A percentile compares a stretch with the other conserved stretches of the same genome.
Conservation (phyloP, 1,139 yeast species). For the Sugiyamaella novakii region DNA sequence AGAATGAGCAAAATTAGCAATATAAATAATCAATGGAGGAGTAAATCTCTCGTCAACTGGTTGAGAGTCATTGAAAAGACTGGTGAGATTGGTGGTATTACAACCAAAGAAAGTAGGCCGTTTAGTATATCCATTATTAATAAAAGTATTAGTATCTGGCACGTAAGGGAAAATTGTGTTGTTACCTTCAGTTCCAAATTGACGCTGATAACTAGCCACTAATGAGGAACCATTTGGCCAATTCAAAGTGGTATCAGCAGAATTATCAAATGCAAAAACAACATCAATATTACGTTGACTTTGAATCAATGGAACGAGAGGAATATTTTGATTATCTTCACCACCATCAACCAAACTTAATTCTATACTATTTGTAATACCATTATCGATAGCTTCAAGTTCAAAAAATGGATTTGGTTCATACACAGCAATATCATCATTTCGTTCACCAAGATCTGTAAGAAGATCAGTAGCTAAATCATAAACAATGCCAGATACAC, state of each 20-base stretch:
- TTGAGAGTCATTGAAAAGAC: slow-evolving; percentile 42
- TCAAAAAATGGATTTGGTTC: slow-evolving; percentile 75
- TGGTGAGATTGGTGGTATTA: slow-evolving; percentile 59
- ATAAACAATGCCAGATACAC: slow-evolving; percentile 53
- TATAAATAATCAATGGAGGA: slow-evolving; percentile 78
- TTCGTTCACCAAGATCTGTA: slow-evolving; percentile 33
- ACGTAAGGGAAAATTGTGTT: slow-evolving; percentile 71
- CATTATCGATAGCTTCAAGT: slow-evolving; percentile 35
- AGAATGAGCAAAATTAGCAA: slow-evolving; percentile 74
- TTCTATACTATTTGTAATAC: slow-evolving; percentile 31
- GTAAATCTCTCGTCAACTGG: slow-evolving; percentile 35
- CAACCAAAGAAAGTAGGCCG: slow-evolving; percentile 83
- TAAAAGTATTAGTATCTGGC: slow-evolving; percentile 69
- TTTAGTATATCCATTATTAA: slow-evolving; percentile 47
- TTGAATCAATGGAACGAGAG: slow-evolving; percentile 75
- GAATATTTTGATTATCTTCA: slow-evolving; percentile 78
- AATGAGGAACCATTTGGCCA: slow-evolving; percentile 68
- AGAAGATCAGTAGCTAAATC: slow-evolving; percentile 42
- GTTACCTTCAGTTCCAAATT: slow-evolving; percentile 62
- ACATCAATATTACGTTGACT: slow-evolving; percentile 70
- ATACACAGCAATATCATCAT: slow-evolving; percentile 68
- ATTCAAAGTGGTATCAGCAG: slow-evolving; percentile 69
- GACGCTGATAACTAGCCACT: slow-evolving; percentile 65
- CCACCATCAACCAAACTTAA: slow-evolving; percentile 84
- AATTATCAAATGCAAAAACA: slow-evolving; percentile 80